These are phyloP conservation scores for Myriangium duriaei DNA, from an alignment of 2,329 filamentous ascomycete genomes.

Conservation along the genomic window DNA sequence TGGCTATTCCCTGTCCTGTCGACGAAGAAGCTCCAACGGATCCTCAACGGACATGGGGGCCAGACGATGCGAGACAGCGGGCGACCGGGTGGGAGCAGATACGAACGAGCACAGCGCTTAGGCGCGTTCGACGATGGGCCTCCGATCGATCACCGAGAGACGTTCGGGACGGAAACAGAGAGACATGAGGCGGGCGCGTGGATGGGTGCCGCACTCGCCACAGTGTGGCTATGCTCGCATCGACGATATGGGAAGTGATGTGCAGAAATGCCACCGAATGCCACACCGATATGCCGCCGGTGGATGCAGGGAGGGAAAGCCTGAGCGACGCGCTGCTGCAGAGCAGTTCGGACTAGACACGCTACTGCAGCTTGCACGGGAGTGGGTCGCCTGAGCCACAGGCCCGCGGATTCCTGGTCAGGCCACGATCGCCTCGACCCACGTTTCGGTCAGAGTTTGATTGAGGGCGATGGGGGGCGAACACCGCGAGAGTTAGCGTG, in stretches of 20 bases:
- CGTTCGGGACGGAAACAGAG: neutral
- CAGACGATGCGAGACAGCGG: too few species aligned
- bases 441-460: constrained; percentile 6
- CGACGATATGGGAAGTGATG: neutral
- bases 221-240: constrained; percentile 7
- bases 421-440: constrained; percentile 9
- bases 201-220: constrained; percentile 8
- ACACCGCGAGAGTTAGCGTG: too few species aligned
- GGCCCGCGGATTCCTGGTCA: neutral
- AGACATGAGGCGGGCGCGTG: constrained; percentile 1
- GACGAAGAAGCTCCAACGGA: too few species aligned
- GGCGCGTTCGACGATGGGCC: too few species aligned
- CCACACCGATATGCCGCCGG: neutral
- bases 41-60: too few species aligned
- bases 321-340: neutral
- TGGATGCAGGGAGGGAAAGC: neutral
- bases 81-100: too few species aligned
- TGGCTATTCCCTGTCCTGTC: too few species aligned
- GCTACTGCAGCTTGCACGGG: neutral
- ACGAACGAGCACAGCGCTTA: too few species aligned
- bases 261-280: neutral
- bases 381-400: constrained; percentile 3
- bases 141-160: neutral
- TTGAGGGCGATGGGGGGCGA: constrained; percentile 5
- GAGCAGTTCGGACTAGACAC: constrained; percentile 2